Conservation (phyloP, 495 filamentous ascomycete species). For the Cenococcum geophilum region DNA sequence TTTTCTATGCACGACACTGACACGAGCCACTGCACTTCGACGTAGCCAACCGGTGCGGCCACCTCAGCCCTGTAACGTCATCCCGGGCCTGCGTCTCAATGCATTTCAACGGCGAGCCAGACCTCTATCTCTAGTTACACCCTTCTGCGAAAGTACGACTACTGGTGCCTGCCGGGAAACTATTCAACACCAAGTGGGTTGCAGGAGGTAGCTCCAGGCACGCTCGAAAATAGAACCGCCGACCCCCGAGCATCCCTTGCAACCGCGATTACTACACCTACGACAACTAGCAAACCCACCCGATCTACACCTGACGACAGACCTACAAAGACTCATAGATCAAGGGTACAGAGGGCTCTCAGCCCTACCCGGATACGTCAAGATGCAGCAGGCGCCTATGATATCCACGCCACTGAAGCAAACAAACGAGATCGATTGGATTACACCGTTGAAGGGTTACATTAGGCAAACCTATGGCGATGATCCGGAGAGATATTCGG, state of each 20-base stretch:
- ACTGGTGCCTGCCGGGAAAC: neutral
- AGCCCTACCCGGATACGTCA: constrained; percentile 32
- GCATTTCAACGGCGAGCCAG: constrained; percentile 4
- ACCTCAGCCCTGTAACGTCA: constrained; percentile 25
- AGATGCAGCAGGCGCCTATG: constrained; percentile 81
- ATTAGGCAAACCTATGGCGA: constrained; percentile 91
- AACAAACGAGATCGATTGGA: constrained; percentile 99
- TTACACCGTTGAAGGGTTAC: constrained; percentile 85
- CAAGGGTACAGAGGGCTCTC: neutral
- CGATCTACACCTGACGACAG: neutral
- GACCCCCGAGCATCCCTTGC: neutral
- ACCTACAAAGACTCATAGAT: neutral
- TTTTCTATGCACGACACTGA: constrained; percentile 19
- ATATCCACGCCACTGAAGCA: constrained; percentile 90
- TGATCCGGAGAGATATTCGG: constrained; percentile 87
- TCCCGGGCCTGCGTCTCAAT: constrained; percentile 22
- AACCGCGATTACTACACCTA: neutral
- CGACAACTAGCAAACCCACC: neutral
- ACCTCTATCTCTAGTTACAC: neutral
- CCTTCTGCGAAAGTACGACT: constrained; percentile 2
- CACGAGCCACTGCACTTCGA: constrained; percentile 3
- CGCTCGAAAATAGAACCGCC: neutral
- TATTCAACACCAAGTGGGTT: neutral
- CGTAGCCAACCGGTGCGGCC: constrained; percentile 16
- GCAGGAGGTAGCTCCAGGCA: neutral